Evolutionary conservation across 2,329 filamentous ascomycete genomes (phyloP), one percentile per base, ranked within the genome.

Genomic region (Coniochaeta pulveracea): DNA sequence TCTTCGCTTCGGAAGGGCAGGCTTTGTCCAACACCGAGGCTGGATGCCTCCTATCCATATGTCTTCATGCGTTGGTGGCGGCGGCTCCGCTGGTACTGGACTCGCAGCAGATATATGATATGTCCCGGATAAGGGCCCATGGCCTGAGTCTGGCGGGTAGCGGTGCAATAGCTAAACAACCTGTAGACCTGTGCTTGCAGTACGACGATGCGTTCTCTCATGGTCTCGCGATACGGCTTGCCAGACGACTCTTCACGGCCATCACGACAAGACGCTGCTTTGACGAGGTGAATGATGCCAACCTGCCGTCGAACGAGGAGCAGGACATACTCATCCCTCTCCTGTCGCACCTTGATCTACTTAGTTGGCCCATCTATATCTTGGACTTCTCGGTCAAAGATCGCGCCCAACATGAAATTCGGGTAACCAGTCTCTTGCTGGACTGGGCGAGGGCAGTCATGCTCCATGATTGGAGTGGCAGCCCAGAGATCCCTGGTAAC

Each of bases 391-490:
- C 63, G 2, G 56, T 63, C 23, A 41, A 60, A 2, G 72, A 73
- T 38, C 62, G 64, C n/a, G 57, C 61, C 10, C 45, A 71, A 15
- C 74, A 75, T 41, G 72, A 76, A 44, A 70, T 66, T 19, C 59
- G 69, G 22, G 61, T 71, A 12, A 71, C 69, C 6, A 71, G 66
- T 9, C 51, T 76, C 11, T 57, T 74, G 5, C 55, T 85, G 17
- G 80, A 85, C 46, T 86, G 80, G 80, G 71, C 80, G 14, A 68
- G 81, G 38, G 76, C 79, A 0, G 68, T 91, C 2, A 71, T 94
- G 47, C 57, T 93, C 27, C 74, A 77, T 35, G 76, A 84, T 40
- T 95, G 88, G 88, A 72, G 89, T 47, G 83, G 85, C 0, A 72
- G 72, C 35, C 70, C 82, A 2, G 70, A 78, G 26, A 69, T 93